These are phyloP conservation scores for Aspergillus cristatus DNA, from an alignment of 495 filamentous ascomycete species.

Conservation along the genomic window DNA sequence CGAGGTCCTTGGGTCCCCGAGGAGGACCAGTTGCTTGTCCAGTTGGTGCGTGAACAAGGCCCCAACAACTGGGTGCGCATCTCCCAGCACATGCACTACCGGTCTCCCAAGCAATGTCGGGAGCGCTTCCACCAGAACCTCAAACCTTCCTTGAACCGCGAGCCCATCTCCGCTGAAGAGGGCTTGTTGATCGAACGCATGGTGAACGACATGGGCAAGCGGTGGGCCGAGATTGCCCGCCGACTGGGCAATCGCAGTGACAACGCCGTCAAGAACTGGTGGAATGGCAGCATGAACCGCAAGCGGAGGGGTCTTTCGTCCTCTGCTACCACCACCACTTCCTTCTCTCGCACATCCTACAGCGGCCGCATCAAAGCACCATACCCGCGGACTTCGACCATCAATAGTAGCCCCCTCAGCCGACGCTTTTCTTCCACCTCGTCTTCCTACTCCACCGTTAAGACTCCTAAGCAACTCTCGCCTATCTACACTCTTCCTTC, in stretches of 20 bases:
- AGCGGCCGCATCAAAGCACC: conserved; percentile 35
- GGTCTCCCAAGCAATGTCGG: conserved; percentile 91
- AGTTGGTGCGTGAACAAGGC: conserved; percentile 66
- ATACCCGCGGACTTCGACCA: conserved; percentile 28
- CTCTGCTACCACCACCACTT: conserved; percentile 29
- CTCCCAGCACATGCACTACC: conserved; percentile 60
- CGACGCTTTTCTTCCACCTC: conserved; percentile 25
- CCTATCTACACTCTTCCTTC: conserved; percentile 37
- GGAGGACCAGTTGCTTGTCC: conserved; percentile 66
- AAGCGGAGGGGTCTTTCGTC: conserved; percentile 39
- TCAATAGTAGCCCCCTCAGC: conserved; percentile 20
- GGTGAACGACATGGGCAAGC: conserved; percentile 75
- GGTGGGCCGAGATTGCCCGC: conserved; percentile 93
- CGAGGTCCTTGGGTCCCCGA: conserved; percentile 83
- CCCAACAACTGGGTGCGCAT: conserved; percentile 92
- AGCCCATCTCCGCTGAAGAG: conserved; percentile 87
- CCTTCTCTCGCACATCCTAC: conserved; percentile 23
- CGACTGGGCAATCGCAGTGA: conserved; percentile 81
- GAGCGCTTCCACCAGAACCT: conserved; percentile 95
- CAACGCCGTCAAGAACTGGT: conserved; percentile 99
- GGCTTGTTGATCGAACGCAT: conserved; percentile 71
- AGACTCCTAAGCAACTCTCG: conserved; percentile 29
- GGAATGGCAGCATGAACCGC: conserved; percentile 93
- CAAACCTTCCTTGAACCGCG: conserved; percentile 81
- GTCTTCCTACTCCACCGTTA: conserved; percentile 16